A percentile compares a stretch with the other conserved stretches of the same genome.
Evolutionary conservation across 2,329 filamentous ascomycete species (phyloP).

Genomic region (Cylindrodendrum hubeiense): DNA sequence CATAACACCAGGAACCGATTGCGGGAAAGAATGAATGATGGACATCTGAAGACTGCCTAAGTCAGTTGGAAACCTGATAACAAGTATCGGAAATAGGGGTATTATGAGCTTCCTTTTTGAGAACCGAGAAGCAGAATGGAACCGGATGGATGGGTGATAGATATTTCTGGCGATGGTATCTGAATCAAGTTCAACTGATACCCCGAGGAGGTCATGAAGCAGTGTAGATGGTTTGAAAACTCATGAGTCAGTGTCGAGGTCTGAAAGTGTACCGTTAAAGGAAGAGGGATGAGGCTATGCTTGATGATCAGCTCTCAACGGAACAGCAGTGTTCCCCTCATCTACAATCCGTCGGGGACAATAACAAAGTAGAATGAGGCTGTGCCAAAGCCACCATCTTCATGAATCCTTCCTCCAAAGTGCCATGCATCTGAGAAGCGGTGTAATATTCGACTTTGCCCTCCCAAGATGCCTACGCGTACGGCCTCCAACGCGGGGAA

Average conservation of each 20-base stretch:
- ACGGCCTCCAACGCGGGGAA: background rate
- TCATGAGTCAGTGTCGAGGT: background rate
- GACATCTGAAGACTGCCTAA: too few species aligned
- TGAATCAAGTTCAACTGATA: too few species aligned
- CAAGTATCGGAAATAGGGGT: too few species aligned
- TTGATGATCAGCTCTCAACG: background rate
- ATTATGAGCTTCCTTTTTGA: too few species aligned
- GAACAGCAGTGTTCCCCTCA: background rate
- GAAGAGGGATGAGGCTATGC: background rate
- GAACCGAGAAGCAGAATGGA: too few species aligned
- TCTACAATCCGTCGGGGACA: background rate
- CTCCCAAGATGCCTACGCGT: background rate
- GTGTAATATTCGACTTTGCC: background rate
- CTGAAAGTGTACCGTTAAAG: background rate
- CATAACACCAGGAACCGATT: too few species aligned
- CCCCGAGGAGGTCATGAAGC: too few species aligned
- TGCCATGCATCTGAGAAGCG: background rate
- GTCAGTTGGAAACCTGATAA: too few species aligned
- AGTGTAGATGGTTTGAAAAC: background rate
- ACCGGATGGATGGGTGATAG: too few species aligned
- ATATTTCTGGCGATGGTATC: too few species aligned
- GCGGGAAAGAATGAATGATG: too few species aligned
- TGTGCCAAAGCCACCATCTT: background rate
- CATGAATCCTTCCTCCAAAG: background rate
- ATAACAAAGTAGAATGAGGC: background rate